Evolutionary conservation across 305 asterid genomes (phyloP).

Genomic region (Fraxinus paxiana): DNA sequence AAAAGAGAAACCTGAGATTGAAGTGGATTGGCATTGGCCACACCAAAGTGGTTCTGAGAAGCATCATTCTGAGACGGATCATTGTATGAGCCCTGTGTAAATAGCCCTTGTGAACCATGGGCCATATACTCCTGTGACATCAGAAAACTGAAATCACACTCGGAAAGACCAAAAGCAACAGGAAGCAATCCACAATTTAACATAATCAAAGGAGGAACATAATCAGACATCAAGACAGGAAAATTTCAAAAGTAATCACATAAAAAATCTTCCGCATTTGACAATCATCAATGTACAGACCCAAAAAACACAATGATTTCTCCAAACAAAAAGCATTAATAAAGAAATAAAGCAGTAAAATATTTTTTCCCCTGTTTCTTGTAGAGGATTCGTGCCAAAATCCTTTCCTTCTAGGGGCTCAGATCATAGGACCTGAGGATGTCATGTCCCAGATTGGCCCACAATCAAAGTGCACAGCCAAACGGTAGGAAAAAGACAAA

Average conservation of each 20-base stretch:
- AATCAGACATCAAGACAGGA: neutral
- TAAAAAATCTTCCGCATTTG: neutral
- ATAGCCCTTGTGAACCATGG: conserved; percentile 89
- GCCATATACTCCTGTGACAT: conserved; percentile 73
- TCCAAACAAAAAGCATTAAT: neutral
- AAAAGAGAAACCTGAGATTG: conserved; percentile 71
- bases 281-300: neutral
- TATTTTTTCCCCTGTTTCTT: neutral
- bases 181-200: neutral
- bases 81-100: conserved; percentile 79
- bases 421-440: neutral
- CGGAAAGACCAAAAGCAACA: conserved; percentile 14
- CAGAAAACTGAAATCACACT: conserved; percentile 18
- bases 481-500: neutral
- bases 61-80: conserved; percentile 88
- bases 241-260: neutral
- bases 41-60: conserved; percentile 74
- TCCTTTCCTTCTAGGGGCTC: neutral
- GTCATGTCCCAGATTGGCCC: neutral
- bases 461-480: neutral
- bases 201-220: conserved; percentile 10
- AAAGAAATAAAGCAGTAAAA: neutral
- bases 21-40: conserved; percentile 57
- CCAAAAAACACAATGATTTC: neutral
- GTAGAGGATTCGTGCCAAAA: neutral